phyloP scores from a whole-genome alignment of 176 grass and related monocot genomes.

The Cocos nucifera region DNA sequence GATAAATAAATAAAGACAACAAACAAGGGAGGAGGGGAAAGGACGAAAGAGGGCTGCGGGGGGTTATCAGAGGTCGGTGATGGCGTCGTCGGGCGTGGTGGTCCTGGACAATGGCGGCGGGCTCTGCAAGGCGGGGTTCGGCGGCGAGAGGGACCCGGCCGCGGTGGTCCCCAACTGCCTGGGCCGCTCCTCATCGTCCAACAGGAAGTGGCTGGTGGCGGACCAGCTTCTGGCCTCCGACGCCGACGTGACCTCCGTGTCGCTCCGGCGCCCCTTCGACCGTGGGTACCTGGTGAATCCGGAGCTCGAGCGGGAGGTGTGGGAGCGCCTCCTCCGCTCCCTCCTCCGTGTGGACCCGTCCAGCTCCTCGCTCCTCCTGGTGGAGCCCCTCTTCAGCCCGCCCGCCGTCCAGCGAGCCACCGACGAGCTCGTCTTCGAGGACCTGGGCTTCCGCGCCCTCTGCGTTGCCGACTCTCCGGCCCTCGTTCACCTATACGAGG shows the following conservation, averaged over 20 bases:
- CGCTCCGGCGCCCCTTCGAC: constrained; percentile 72
- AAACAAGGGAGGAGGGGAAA: no score
- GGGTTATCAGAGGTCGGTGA: no score
- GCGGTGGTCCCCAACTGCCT: constrained; percentile 85
- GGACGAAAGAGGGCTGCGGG: no score
- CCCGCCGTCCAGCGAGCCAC: constrained; percentile 55
- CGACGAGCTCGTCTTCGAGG: constrained; percentile 88
- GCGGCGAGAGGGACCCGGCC: constrained; percentile 59
- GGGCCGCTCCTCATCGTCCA: constrained; percentile 33
- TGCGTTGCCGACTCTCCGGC: constrained; percentile 74
- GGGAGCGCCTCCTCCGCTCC: constrained; percentile 61
- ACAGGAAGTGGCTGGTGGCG: constrained; percentile 68
- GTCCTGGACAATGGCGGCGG: constrained; percentile 94
- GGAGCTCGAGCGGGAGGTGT: constrained; percentile 74
- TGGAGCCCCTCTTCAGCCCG: constrained; percentile 84
- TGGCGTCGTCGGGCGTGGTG: constrained; percentile 30
- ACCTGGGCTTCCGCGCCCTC: constrained; percentile 70
- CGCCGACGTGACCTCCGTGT: constrained; percentile 59
- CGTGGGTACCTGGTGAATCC: constrained; percentile 87
- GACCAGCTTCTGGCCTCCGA: constrained; percentile 74
- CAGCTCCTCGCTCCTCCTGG: constrained; percentile 62
- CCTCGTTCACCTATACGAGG: constrained; percentile 83
- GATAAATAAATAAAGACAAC: no score
- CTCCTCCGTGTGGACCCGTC: constrained; percentile 52
- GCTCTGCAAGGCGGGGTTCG: constrained; percentile 84